These are phyloP conservation scores for Lolium perenne DNA, from an alignment of 176 grass and related monocot species.

Conservation along the genomic window DNA sequence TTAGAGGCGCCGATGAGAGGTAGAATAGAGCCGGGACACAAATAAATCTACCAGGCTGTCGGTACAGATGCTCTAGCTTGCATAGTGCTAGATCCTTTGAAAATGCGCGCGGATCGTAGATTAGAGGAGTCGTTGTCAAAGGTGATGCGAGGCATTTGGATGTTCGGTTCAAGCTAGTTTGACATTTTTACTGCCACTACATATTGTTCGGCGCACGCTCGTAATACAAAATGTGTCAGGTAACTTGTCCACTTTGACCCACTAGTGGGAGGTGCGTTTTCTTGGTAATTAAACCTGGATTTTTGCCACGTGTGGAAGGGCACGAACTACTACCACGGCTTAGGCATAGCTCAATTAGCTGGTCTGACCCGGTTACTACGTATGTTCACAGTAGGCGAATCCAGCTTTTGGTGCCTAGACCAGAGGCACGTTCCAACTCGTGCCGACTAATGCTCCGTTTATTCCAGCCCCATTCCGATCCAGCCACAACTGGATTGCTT, in stretches of 20 bases:
- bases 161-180: not conserved
- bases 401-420: not conserved
- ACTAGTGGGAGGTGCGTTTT: not conserved
- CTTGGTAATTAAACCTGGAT: not conserved
- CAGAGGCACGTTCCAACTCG: not conserved
- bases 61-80: too few relatives aligned
- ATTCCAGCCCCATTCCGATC: conserved; percentile 30
- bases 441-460: conserved; percentile 29
- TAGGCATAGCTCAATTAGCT: too few relatives aligned
- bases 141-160: not conserved
- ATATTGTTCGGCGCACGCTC: not conserved
- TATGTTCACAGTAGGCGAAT: not conserved
- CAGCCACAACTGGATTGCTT: not conserved
- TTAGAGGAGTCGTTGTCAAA: too few relatives aligned
- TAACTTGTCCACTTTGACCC: too few relatives aligned
- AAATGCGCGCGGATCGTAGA: too few relatives aligned
- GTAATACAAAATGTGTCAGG: not conserved
- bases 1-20: too few relatives aligned
- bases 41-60: too few relatives aligned
- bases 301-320: not conserved
- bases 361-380: too few relatives aligned
- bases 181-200: not conserved
- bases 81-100: too few relatives aligned
- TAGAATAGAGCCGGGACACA: too few relatives aligned
- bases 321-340: too few relatives aligned